A percentile compares a stretch with the other conserved stretches of the same genome.
Evolutionary conservation across 2,329 filamentous ascomycete genomes (phyloP).

Genomic region (Colletotrichum limetticola): DNA sequence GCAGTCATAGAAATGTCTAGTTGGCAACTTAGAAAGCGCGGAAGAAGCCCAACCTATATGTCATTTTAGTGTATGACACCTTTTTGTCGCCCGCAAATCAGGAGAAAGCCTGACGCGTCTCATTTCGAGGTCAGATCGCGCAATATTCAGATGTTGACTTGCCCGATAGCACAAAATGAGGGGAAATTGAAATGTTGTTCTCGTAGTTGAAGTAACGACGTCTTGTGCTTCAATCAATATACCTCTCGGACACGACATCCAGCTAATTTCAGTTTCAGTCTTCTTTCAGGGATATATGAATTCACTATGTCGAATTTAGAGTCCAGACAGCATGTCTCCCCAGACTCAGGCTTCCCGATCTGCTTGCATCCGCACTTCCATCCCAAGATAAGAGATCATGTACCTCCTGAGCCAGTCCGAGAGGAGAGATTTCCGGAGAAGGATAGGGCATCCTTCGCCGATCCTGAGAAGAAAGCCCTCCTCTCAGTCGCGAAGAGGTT

Average conservation of each 20-base stretch:
- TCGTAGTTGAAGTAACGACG: not conserved
- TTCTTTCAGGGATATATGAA: not conserved
- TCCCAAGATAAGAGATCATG: slow-evolving; percentile 52
- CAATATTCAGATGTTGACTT: not conserved
- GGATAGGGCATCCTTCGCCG: slow-evolving; percentile 54
- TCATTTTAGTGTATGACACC: not conserved
- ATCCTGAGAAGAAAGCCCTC: slow-evolving; percentile 56
- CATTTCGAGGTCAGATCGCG: not conserved
- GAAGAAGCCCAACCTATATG: not conserved
- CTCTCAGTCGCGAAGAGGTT: slow-evolving; percentile 49
- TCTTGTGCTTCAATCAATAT: not conserved
- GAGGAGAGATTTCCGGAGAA: slow-evolving; percentile 42
- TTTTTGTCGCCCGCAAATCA: not conserved
- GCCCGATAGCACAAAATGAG: not conserved
- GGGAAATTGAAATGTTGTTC: not conserved
- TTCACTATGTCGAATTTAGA: slow-evolving; percentile 52
- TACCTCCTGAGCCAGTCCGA: slow-evolving; percentile 51
- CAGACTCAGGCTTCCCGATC: slow-evolving; percentile 58
- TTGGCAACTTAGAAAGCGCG: not conserved
- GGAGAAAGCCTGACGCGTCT: not conserved
- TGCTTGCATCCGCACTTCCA: slow-evolving; percentile 59
- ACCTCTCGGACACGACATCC: not conserved
- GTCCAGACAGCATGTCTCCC: slow-evolving; percentile 57
- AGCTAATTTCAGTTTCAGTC: not conserved
- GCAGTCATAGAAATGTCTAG: not conserved